Evolutionary conservation across 352 stramenopile species (phyloP).

Genomic region (Phytophthora sp.): DNA sequence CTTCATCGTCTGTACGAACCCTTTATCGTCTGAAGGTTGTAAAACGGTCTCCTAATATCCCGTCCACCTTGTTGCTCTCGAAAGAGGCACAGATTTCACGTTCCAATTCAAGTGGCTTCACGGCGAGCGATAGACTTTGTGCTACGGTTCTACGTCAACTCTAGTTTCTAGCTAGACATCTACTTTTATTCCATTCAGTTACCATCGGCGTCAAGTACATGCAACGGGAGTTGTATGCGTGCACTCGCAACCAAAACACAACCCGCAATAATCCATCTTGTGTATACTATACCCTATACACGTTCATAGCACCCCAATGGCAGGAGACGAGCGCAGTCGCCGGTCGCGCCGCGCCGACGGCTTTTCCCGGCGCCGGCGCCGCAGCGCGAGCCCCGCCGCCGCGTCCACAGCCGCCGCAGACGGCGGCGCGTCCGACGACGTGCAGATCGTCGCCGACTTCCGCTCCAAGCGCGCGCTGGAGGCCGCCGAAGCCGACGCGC

Average conservation of each 20-base stretch:
- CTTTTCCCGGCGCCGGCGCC: conserved; percentile 42
- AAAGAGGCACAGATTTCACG: neutral
- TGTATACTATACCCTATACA: no score
- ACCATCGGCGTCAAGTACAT: no score
- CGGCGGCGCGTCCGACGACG: conserved; percentile 15
- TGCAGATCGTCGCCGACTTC: conserved; percentile 50
- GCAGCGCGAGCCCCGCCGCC: conserved; percentile 20
- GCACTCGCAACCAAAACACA: no score
- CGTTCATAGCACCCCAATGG: no score
- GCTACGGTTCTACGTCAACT: no score
- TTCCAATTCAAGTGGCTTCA: neutral
- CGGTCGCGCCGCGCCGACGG: conserved; percentile 35
- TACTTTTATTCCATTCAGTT: no score
- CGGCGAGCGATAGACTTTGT: neutral
- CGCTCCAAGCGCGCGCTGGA: conserved; percentile 48
- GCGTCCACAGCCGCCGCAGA: neutral
- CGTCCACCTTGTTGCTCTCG: neutral
- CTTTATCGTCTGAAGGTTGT: no score
- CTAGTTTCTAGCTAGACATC: no score
- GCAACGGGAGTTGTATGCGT: no score
- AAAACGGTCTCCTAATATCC: no score
- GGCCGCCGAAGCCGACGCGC: conserved; percentile 19
- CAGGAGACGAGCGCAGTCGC: neutral
- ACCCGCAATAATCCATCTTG: no score
- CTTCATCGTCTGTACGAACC: no score